Base-by-base conservation (phyloP, 2,329 filamentous ascomycete species). In the Biscogniauxia marginata region DNA sequence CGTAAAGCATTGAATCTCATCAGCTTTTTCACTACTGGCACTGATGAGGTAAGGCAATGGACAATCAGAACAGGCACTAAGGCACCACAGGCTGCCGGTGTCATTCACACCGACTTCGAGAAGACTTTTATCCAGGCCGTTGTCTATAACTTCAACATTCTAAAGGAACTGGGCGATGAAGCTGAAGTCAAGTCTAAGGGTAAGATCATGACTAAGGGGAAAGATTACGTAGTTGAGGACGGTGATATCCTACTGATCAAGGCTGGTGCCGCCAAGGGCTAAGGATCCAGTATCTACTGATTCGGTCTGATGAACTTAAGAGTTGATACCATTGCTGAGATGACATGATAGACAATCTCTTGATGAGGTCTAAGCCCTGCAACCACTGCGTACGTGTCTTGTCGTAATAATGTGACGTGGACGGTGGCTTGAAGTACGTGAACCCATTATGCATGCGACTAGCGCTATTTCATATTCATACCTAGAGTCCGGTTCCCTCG, bases 41-140 rank as follows among this genome's bases (percentile, higher is more conserved):
- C 92, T 21, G 96, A 99, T 72, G 95, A 99, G 79, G 95, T 99
- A 63, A 86, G 95, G 68, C 95, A 99, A 79, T 99, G 95, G 96
- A 99, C 95, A 22, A 91, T 99, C 72, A 87, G 95, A 57, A 93
- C 90, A 70, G 93, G 92, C 67, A 96, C 89, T 72, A 99, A 99
- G 81, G 95, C 95, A n/a, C 95, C 95, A 18, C 90, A 96, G 71
- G 95, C 95, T 48, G 95, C 95, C 39, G 95, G 95, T 82, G 95
- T 99, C 61, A 99, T 99, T 66, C 95, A 99, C 78, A 91, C 88
- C 65, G 95, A 99, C 74, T 98, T 99, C 65, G 95, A 99, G 77
- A 99, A 99, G 87, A 99, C 96, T 0, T 99, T 99, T 73, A 99
- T 99, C 68, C 96, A 99, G 78, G 89, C 83, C 61, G 84, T 99